Base-by-base conservation (phyloP, 2,329 filamentous ascomycete genomes). In the Hymenoscyphus albidus region DNA sequence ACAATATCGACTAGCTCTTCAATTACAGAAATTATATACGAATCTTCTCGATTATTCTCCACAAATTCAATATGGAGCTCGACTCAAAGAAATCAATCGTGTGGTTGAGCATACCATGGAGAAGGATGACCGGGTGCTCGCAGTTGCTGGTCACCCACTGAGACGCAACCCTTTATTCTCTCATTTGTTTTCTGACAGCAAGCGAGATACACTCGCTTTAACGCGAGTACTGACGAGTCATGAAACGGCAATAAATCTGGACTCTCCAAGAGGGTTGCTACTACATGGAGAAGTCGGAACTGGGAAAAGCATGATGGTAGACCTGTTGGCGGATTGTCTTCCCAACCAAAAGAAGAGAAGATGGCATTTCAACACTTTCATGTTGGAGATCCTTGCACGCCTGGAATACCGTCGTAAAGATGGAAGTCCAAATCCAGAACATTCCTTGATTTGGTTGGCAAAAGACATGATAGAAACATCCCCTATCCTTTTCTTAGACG, bases 281-380 rank as follows among this genome's bases (percentile, higher is more conserved):
- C 81, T 95, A 0, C 91, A 92, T 32, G 91, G 91, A 6, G 90
- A 93, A 73, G 91, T 95, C 1, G 91, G 91, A 12, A 92, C 89
- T 0, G 91, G 91, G 14, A 95, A 95, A 75, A 90, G 87, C 5
- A 93, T 95, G 89, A 82, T 95, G n/a, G 82, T 93, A 14, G 91
- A 94, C 72, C 79, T 95, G 0, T 85, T 95, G n/a, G 89, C 90
- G 14, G 88, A 92, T 61, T 89, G 88, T 60, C 77, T 95, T 3
- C 91, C 91, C 1, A 92, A 86, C 16, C 79, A 82, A 56, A 88
- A 87, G 72, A 94, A 94, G 78, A 81, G 83, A 70, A 81, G 90
- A 65, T 93, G 89, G 87, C 91, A 94, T 74, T 95, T 93, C 77
- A 92, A 92, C 74, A 92, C 89, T 0, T 95, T 95, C 71, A 95